A percentile compares a stretch with the other conserved stretches of the same genome.
Evolutionary conservation across 2,329 filamentous ascomycete genomes (phyloP).

Genomic region (Lecanosticta acicola): DNA sequence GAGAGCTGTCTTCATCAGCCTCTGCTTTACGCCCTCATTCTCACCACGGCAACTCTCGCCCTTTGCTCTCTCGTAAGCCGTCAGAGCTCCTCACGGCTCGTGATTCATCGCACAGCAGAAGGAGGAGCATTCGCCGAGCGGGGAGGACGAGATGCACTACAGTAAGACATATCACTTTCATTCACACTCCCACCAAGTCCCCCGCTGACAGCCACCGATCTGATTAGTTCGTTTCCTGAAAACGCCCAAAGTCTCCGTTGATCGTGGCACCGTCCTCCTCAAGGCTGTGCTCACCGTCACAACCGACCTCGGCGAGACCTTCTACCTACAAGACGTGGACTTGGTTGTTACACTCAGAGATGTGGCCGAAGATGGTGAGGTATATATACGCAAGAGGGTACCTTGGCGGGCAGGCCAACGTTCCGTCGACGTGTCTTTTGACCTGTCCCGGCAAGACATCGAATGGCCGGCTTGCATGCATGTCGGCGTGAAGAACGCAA

Average conservation of each 20-base stretch:
- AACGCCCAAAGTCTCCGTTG: conserved; percentile 47
- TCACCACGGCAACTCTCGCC: too few species aligned
- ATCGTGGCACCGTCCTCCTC: conserved; percentile 38
- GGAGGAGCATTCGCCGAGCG: not conserved
- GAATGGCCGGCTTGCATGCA: conserved; percentile 39
- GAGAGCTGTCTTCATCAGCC: too few species aligned
- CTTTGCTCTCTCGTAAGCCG: too few species aligned
- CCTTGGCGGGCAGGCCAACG: conserved; percentile 43
- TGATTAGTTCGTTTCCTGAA: conserved; percentile 58
- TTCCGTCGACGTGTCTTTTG: conserved; percentile 40
- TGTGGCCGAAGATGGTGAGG: conserved; percentile 31
- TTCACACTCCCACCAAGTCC: too few species aligned
- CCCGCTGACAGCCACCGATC: not conserved
- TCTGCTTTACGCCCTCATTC: too few species aligned
- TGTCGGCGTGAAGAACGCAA: conserved; percentile 33
- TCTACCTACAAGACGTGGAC: conserved; percentile 47
- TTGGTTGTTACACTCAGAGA: conserved; percentile 38
- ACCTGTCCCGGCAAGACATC: conserved; percentile 36
- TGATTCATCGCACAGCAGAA: too few species aligned
- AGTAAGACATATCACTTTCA: conserved; percentile 2
- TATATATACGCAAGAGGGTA: conserved; percentile 40
- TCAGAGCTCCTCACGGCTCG: too few species aligned
- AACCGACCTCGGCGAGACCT: conserved; percentile 63
- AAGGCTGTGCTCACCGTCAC: conserved; percentile 58
- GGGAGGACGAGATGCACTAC: conserved; percentile 3